phyloP scores from a whole-genome alignment of 139 green algal species.

The Coelastrella sp. region DNA sequence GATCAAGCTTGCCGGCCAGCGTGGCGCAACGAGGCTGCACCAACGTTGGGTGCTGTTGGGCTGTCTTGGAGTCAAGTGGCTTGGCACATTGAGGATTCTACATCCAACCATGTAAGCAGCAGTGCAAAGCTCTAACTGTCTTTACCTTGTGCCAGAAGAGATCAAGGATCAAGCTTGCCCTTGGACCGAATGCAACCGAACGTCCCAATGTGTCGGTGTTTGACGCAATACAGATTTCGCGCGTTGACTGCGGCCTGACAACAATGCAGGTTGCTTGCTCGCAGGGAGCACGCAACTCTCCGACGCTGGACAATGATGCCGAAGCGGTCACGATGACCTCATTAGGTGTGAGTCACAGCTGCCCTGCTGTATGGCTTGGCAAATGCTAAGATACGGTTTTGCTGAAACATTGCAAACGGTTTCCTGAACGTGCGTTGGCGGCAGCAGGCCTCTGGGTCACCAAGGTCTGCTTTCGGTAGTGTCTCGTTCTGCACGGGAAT shows the following conservation, averaged over 20 bases:
- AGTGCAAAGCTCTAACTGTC: background rate
- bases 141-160: background rate
- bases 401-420: no score
- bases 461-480: no score
- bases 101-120: background rate
- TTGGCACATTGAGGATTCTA: background rate
- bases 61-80: background rate
- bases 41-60: background rate
- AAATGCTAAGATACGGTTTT: no score
- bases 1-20: background rate
- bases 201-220: background rate
- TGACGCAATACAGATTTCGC: background rate
- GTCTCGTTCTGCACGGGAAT: no score
- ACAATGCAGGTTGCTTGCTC: background rate
- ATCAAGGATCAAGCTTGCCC: background rate
- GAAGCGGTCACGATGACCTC: background rate
- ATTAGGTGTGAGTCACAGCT: background rate
- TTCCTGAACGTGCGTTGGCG: no score
- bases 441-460: no score
- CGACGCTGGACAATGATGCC: background rate
- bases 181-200: background rate
- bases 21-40: background rate
- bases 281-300: background rate
- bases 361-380: background rate
- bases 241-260: background rate